A percentile compares a stretch with the other conserved stretches of the same genome.
These are phyloP conservation scores for Colletotrichum tabaci DNA, from an alignment of 2,329 filamentous ascomycete species.

Conservation along the genomic window DNA sequence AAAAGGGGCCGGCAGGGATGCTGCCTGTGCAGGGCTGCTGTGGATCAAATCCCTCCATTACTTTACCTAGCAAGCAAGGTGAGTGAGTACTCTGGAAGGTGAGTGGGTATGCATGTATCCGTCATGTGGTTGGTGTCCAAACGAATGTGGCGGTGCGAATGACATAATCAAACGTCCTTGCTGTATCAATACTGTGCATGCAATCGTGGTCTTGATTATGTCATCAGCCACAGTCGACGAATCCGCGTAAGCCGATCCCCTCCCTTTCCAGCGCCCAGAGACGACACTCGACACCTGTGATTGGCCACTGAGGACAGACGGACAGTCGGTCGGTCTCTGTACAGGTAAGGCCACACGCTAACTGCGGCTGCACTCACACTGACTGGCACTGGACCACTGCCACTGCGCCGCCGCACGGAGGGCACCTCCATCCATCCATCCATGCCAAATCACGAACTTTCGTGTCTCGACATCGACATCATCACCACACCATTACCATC, in stretches of 20 bases:
- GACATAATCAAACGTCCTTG: constrained; percentile 25
- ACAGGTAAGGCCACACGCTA: constrained; percentile 2
- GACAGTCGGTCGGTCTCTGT: too few species aligned
- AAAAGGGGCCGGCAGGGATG: too few species aligned
- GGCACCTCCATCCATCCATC: constrained; percentile 14
- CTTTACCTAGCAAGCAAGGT: too few species aligned
- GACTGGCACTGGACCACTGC: neutral
- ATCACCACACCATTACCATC: neutral
- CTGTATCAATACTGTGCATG: too few species aligned
- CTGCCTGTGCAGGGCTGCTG: too few species aligned
- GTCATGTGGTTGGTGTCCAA: too few species aligned
- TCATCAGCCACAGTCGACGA: neutral
- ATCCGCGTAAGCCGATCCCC: constrained; percentile 21
- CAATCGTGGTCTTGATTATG: too few species aligned
- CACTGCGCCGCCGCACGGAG: constrained; percentile 20
- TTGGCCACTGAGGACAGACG: constrained; percentile 4
- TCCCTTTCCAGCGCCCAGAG: neutral
- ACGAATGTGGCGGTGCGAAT: constrained; percentile 33
- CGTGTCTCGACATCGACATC: constrained; percentile 23
- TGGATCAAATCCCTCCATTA: too few species aligned
- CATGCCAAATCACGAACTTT: constrained; percentile 29
- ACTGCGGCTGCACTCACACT: constrained; percentile 25
- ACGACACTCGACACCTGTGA: neutral
- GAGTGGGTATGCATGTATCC: too few species aligned
- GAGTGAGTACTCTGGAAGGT: too few species aligned